Percentiles rank a stretch among this genome's conserved stretches.
Conservation (phyloP, 2,329 filamentous ascomycete species). For the Colletotrichum destructivum region DNA sequence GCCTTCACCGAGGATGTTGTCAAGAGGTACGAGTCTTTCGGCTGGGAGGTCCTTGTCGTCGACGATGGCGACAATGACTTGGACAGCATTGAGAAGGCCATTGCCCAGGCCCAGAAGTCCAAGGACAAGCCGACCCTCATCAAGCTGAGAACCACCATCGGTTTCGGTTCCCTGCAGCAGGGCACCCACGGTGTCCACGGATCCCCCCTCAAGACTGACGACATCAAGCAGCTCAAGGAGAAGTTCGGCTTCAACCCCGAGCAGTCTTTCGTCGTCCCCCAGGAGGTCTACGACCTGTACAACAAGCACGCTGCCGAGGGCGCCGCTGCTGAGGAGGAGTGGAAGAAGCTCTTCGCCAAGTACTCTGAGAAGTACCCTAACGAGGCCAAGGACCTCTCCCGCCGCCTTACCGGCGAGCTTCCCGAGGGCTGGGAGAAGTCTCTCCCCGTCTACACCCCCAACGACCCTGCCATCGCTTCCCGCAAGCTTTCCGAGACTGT, state of each 20-base stretch:
- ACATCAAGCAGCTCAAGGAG: slow-evolving; percentile 92
- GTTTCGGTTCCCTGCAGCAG: slow-evolving; percentile 92
- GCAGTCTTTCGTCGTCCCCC: slow-evolving; percentile 92
- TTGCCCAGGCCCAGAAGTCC: slow-evolving; percentile 86
- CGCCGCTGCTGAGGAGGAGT: slow-evolving; percentile 91
- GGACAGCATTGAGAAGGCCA: slow-evolving; percentile 87
- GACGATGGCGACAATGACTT: slow-evolving; percentile 92
- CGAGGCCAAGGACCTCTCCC: slow-evolving; percentile 84
- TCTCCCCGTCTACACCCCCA: slow-evolving; percentile 91
- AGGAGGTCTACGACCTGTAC: slow-evolving; percentile 94
- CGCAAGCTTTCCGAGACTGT: slow-evolving; percentile 97
- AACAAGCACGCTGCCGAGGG: slow-evolving; percentile 87
- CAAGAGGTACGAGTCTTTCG: slow-evolving; percentile 96
- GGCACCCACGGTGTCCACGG: slow-evolving; percentile 97
- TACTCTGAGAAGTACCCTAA: slow-evolving; percentile 84
- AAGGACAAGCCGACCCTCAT: slow-evolving; percentile 98
- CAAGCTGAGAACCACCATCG: slow-evolving; percentile 97
- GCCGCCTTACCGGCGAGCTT: slow-evolving; percentile 86
- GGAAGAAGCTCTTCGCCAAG: slow-evolving; percentile 93
- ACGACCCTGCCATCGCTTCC: slow-evolving; percentile 88
- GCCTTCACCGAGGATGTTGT: slow-evolving; percentile 97
- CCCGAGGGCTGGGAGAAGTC: slow-evolving; percentile 97
- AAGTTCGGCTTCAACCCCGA: slow-evolving; percentile 97
- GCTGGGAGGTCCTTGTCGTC: slow-evolving; percentile 92
- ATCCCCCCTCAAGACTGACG: slow-evolving; percentile 93